Evolutionary conservation across 1,284 basidiomycete species (phyloP).

Genomic region (Apiotrichum brassicae): DNA sequence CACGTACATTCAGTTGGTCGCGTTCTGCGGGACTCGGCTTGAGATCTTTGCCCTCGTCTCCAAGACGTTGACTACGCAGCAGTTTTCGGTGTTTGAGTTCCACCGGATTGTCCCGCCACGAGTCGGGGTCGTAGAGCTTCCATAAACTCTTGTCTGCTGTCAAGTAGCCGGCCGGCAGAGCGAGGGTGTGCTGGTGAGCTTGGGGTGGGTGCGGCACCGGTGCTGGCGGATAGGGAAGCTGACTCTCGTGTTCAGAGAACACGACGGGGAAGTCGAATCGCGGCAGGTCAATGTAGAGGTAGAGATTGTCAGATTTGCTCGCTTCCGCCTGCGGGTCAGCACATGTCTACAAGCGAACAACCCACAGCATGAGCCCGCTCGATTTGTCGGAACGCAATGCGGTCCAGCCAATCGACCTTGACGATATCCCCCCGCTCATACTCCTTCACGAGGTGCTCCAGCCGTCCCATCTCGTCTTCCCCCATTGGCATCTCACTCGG

Average conservation of each 20-base stretch:
- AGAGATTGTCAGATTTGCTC: constrained; percentile 79
- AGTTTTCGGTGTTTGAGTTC: constrained; percentile 95
- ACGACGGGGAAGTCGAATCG: constrained; percentile 98
- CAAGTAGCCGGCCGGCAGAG: constrained; percentile 49
- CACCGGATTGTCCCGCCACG: constrained; percentile 81
- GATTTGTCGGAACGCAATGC: constrained; percentile 85
- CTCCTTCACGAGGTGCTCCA: constrained; percentile 96
- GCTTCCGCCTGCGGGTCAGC: constrained; percentile 61
- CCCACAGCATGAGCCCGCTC: constrained; percentile 82
- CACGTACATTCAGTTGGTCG: constrained; percentile 81
- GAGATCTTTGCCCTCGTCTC: constrained; percentile 88
- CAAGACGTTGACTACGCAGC: constrained; percentile 88
- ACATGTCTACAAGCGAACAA: constrained; percentile 2
- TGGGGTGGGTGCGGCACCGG: constrained; percentile 35
- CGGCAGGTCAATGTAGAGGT: constrained; percentile 90
- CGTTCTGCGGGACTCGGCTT: constrained; percentile 94
- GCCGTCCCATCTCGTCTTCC: constrained; percentile 84
- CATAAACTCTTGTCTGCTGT: constrained; percentile 66
- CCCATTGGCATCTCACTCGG: constrained; percentile 64
- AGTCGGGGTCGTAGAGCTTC: constrained; percentile 86
- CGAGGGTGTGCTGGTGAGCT: constrained; percentile 26
- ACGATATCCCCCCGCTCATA: constrained; percentile 91
- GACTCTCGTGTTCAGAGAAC: constrained; percentile 67
- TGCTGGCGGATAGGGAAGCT: constrained; percentile 35
- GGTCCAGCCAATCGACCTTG: constrained; percentile 93